Conservation (phyloP, 805 yeast genomes). For the Ogataea chonburiensis region DNA sequence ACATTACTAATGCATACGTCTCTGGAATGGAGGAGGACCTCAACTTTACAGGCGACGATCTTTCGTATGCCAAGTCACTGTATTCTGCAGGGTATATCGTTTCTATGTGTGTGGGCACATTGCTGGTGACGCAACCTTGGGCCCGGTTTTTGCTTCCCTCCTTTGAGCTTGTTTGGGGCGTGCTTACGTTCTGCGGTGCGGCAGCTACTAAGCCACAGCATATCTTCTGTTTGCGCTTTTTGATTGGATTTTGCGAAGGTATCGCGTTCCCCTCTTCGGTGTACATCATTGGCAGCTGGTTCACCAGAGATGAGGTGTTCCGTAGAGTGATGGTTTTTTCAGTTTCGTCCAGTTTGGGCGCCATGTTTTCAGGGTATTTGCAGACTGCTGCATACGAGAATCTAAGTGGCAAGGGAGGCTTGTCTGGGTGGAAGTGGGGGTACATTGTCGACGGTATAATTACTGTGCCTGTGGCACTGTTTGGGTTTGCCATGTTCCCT, state of each 20-base stretch:
- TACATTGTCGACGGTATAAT: constrained; percentile 60
- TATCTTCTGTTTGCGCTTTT: constrained; percentile 42
- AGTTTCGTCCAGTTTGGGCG: constrained; percentile 39
- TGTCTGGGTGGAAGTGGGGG: constrained; percentile 69
- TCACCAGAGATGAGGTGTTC: constrained; percentile 41
- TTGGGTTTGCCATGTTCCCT: constrained; percentile 58
- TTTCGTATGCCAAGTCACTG: constrained; percentile 34
- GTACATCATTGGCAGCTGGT: constrained; percentile 43
- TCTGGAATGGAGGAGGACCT: constrained; percentile 60
- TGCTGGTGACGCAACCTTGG: constrained; percentile 27
- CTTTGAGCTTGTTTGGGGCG: constrained; percentile 32
- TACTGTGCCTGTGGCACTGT: constrained; percentile 55
- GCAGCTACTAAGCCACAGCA: constrained; percentile 30
- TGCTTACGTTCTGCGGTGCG: constrained; percentile 29
- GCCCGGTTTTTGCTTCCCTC: constrained; percentile 24
- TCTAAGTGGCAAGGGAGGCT: constrained; percentile 44
- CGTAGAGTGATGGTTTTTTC: constrained; percentile 42
- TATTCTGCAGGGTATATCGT: constrained; percentile 37
- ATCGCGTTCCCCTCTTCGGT: constrained; percentile 42
- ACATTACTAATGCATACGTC: constrained; percentile 63
- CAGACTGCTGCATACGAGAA: constrained; percentile 42
- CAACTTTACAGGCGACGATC: constrained; percentile 51
- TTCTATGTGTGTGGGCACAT: constrained; percentile 27
- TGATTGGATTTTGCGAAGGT: constrained; percentile 45
- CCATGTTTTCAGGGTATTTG: constrained; percentile 44